Base-by-base conservation (phyloP, 768 basidiomycete genomes). In the Tubosaeta sp. region DNA sequence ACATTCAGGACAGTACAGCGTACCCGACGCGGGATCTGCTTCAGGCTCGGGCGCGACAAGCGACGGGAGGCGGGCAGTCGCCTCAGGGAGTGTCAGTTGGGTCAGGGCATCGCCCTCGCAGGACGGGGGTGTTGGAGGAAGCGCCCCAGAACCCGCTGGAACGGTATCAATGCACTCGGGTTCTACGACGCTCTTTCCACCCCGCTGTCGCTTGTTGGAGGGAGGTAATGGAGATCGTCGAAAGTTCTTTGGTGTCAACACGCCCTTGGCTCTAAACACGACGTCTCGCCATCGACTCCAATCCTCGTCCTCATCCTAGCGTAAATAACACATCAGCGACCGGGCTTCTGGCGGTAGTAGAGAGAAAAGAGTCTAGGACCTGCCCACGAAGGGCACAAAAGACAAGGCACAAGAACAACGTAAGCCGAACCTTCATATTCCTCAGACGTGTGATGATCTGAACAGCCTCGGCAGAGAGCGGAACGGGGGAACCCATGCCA, bases 271-370 rank as follows among this genome's bases (percentile, higher is more conserved):
- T 5, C 83, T 81, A 66, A 91, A 92, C 12, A 92, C 77, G 29
- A 89, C 83, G 61, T 94, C 91, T 18, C 90, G 77, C 88, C 88
- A 90, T 39, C 91, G 81, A 51, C 88, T 81, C 87, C 86, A 91
- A 59, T 94, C 90, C 63, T 94, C 91, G 50, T 82, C 79, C 69
- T 89, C 86, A 61, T 94, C 91, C 86, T 90, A 48, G 16, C 6
- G 48, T 42, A 41, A 36, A 6, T 19, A 21, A 22, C 41, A 52
- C 27, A 44, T 56, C 49, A 62, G 46, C 19, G 3, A 2, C 27
- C 27, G 27, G 6, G 9, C 9, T 9, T 27, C 27, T 27, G 27
- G 27, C 9, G 4, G 9, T 27, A 27, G 27, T 27, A 6, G 27
- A 27, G 27, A 9, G 27, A 9, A 9, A 27, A 27, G 27, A 27